Base-by-base conservation (phyloP, 768 basidiomycete genomes). In the Mycena metata region DNA sequence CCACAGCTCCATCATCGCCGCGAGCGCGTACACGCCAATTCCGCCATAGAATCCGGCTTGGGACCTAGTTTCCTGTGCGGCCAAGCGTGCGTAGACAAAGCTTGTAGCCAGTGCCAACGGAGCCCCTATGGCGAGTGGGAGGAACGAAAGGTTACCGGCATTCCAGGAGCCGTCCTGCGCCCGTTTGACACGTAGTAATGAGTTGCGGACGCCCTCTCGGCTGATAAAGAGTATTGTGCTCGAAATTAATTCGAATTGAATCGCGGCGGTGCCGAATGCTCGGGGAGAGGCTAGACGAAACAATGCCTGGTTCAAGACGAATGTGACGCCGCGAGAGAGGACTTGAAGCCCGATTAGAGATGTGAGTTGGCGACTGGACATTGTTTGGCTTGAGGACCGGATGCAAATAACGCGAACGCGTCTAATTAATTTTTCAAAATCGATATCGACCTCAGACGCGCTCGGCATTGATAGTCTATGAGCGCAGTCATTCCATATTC, bases 231-330 rank as follows among this genome's bases (percentile, higher is more conserved):
- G 84, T 73, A 96, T 93, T 13, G 96, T 96, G 72, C 91, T 94
- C 51, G 94, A 86, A 26, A 99, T 76, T 30, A 98, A 88, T 77
- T 99, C 98, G 79, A 99, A 96, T 74, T 98, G 96, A 69, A 99
- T 93, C 0, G 95, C 89, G 17, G 95, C 96, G 0, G 94, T 96
- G 12, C 97, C 92, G 76, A 95, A 96, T 16, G 91, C 92, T 39
- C 88, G 87, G 0, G 96, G 96, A 0, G 95, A 90, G 2, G 92
- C 91, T 33, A 96, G 84, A 0, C 95, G 90, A 45, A 98, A 84
- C 15, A 98, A 85, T 0, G 89, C 87, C 78, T 98, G 96, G 79
- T 99, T 99, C 26, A 99, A 85, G 6, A 84, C 76, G 78, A 98
- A 99, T 0, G 98, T 98, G 75, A 96, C 84, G 5, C 92, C 72